A percentile compares a stretch with the other conserved stretches of the same genome.
These are phyloP conservation scores for Aspergillus alliaceus DNA, from an alignment of 2,329 filamentous ascomycete genomes.

Conservation along the genomic window DNA sequence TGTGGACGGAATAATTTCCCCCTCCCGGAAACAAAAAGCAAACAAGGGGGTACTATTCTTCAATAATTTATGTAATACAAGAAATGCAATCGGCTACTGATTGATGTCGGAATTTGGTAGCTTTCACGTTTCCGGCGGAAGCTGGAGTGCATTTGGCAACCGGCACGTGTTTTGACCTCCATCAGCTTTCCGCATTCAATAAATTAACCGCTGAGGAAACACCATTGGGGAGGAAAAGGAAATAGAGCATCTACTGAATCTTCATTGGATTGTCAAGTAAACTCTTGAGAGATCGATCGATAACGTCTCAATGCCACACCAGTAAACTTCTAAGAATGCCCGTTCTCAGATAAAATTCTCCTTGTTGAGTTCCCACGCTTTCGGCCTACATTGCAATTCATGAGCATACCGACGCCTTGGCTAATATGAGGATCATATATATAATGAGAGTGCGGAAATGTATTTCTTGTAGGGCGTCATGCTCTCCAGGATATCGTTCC, in stretches of 20 bases:
- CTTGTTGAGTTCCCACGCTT: not conserved
- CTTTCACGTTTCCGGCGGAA: not conserved
- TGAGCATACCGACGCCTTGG: not conserved
- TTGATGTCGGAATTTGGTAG: not conserved
- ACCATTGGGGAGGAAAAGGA: not conserved
- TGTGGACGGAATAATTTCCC: not conserved
- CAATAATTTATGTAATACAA: not conserved
- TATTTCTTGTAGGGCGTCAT: not conserved
- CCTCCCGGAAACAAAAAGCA: no score
- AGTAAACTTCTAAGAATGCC: not conserved
- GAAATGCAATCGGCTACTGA: not conserved
- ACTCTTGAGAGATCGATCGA: not conserved
- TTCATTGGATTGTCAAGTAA: no score
- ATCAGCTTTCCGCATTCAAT: not conserved
- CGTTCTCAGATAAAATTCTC: not conserved
- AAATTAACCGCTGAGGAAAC: no score
- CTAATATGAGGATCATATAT: not conserved
- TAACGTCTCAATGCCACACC: not conserved
- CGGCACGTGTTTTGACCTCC: not conserved
- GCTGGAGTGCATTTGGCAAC: not conserved
- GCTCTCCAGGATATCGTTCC: not conserved
- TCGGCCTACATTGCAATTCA: not conserved
- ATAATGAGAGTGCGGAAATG: not conserved
- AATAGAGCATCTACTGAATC: no score
- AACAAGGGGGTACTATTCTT: not conserved